Percentiles rank a stretch among this genome's conserved stretches.
phyloP scores from a whole-genome alignment of 116 monocot genomes.

The Posidonia oceanica region DNA sequence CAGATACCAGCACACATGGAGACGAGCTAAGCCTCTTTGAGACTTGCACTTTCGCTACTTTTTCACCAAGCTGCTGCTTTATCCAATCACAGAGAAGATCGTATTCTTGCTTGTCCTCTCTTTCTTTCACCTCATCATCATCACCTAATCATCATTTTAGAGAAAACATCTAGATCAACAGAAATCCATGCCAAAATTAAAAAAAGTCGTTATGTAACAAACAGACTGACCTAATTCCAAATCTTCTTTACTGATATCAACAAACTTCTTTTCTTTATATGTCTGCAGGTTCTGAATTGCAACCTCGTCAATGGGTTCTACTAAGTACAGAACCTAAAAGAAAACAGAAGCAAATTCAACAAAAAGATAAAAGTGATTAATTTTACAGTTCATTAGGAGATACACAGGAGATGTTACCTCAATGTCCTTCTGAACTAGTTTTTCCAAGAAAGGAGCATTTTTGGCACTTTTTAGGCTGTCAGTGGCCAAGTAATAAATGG shows the following conservation, averaged over 20 bases:
- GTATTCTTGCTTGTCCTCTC: slow-evolving; percentile 72
- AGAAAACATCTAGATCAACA: not conserved
- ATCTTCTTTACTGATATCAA: slow-evolving; percentile 99
- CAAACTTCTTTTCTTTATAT: slow-evolving; percentile 96
- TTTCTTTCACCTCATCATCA: slow-evolving; percentile 83
- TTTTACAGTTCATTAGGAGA: not conserved
- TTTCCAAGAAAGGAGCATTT: slow-evolving; percentile 91
- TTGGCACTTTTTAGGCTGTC: slow-evolving; percentile 96
- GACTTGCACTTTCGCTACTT: slow-evolving; percentile 93
- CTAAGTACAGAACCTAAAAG: slow-evolving; percentile 80
- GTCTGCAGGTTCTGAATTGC: slow-evolving; percentile 93
- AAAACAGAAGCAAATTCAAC: not conserved
- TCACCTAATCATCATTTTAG: slow-evolving; percentile 32
- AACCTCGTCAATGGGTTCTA: slow-evolving; percentile 99
- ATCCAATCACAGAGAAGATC: slow-evolving; percentile 92
- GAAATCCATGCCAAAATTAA: not conserved
- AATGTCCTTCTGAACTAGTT: slow-evolving; percentile 79
- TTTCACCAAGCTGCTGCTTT: slow-evolving; percentile 93
- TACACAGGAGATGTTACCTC: slow-evolving; percentile 30
- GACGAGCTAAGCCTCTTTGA: slow-evolving; percentile 90
- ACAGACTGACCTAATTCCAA: slow-evolving; percentile 67
- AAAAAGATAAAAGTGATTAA: not conserved
- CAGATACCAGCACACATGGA: slow-evolving; percentile 96
- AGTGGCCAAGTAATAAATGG: slow-evolving; percentile 85
- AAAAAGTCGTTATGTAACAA: not conserved